Conservation (phyloP, 2,329 filamentous ascomycete genomes). For the Trichoderma afroharzianum region DNA sequence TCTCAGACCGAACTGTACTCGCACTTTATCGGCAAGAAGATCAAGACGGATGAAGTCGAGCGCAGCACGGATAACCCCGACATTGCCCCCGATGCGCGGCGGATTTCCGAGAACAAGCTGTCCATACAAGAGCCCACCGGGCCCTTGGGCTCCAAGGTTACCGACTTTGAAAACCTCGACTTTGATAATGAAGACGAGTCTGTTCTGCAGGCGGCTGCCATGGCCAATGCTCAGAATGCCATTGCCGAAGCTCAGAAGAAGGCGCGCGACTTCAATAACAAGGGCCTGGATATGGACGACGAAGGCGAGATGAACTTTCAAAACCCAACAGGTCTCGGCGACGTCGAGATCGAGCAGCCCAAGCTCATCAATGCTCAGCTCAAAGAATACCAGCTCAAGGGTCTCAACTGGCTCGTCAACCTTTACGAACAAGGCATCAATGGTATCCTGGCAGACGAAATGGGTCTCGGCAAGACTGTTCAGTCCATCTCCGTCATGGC, state of each 20-base stretch:
- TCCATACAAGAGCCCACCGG: constrained; percentile 53
- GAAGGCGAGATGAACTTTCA: constrained; percentile 99
- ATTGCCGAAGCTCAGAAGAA: constrained; percentile 92
- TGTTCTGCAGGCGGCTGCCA: constrained; percentile 74
- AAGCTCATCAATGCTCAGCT: constrained; percentile 90
- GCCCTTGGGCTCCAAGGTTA: constrained; percentile 66
- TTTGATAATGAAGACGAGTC: constrained; percentile 95
- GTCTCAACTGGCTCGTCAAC: constrained; percentile 98
- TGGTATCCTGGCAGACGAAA: constrained; percentile 96
- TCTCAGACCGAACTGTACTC: constrained; percentile 98
- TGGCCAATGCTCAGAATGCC: constrained; percentile 93
- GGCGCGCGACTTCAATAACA: constrained; percentile 86
- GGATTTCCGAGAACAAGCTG: constrained; percentile 39
- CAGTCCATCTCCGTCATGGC: constrained; percentile 99
- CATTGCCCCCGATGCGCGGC: constrained; percentile 52
- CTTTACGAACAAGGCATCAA: constrained; percentile 99
- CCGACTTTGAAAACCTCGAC: constrained; percentile 88
- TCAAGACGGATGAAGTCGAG: constrained; percentile 95
- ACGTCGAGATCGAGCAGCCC: constrained; percentile 90
- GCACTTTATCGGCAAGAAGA: constrained; percentile 99
- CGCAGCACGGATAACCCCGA: constrained; percentile 80
- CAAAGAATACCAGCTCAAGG: constrained; percentile 98
- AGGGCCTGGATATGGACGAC: constrained; percentile 68
- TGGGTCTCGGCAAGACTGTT: constrained; percentile 98
- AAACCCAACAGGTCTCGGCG: constrained; percentile 91